Percentiles rank a stretch among this genome's conserved stretches.
phyloP scores from a whole-genome alignment of 495 filamentous ascomycete genomes.

The Xylaria palmicola region DNA sequence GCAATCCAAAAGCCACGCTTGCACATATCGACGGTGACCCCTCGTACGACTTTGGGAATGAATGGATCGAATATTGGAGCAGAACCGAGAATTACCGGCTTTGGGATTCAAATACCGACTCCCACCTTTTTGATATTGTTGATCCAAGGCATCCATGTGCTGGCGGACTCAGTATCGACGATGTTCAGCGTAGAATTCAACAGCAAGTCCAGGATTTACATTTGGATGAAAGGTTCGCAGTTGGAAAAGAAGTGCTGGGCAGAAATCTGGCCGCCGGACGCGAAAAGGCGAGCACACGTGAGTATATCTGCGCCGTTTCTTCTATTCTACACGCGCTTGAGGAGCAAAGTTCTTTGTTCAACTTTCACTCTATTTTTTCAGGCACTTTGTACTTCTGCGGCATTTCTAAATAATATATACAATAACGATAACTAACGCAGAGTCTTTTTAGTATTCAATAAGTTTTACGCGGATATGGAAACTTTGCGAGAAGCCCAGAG shows the following conservation, averaged over 20 bases:
- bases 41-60: slow-evolving; percentile 70
- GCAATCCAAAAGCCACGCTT: slow-evolving; percentile 58
- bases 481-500: slow-evolving; percentile 78
- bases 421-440: neutral
- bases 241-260: slow-evolving; percentile 73
- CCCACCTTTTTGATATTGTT: slow-evolving; percentile 88
- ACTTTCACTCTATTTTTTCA: neutral
- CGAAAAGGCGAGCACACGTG: slow-evolving; percentile 69
- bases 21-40: slow-evolving; percentile 81
- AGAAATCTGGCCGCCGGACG: slow-evolving; percentile 77
- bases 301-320: neutral
- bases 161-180: slow-evolving; percentile 91
- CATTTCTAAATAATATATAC: neutral
- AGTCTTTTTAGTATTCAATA: slow-evolving; percentile 62
- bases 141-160: slow-evolving; percentile 91
- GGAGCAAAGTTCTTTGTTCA: too few relatives aligned
- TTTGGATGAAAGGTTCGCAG: slow-evolving; percentile 78
- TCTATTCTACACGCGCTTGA: neutral
- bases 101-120: slow-evolving; percentile 70
- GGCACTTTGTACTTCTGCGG: neutral
- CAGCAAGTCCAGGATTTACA: slow-evolving; percentile 88
- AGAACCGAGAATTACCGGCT: slow-evolving; percentile 85
- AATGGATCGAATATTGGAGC: slow-evolving; percentile 79
- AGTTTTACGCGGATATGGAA: slow-evolving; percentile 87
- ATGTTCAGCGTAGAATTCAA: slow-evolving; percentile 84